A percentile compares a stretch with the other conserved stretches of the same genome.
phyloP scores from a whole-genome alignment of 169 alveolate species.

The Blepharisma undulans region DNA sequence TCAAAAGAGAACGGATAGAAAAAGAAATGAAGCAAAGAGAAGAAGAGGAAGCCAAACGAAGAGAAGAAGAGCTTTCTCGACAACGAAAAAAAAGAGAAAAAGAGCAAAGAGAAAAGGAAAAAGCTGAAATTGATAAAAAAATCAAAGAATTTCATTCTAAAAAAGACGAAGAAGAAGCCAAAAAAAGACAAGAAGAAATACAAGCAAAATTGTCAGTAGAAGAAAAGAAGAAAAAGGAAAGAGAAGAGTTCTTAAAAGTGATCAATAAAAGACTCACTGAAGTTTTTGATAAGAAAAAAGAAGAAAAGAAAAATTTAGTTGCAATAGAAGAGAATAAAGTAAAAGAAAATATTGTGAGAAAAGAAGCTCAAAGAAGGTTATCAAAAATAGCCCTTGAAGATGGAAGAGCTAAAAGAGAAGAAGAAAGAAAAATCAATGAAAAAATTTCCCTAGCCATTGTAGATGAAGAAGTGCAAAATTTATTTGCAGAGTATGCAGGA shows the following conservation, averaged over 20 bases:
- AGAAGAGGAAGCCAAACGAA: not conserved
- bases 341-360: not conserved
- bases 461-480: not conserved
- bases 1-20: not conserved
- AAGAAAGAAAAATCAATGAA: not conserved
- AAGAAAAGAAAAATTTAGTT: not conserved
- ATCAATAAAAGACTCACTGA: not conserved
- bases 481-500: not conserved
- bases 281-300: not conserved
- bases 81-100: not conserved
- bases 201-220: not conserved
- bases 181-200: not conserved
- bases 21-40: not conserved
- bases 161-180: not conserved
- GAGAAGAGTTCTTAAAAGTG: not conserved
- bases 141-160: not conserved
- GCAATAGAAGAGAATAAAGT: not conserved
- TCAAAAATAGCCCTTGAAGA: not conserved
- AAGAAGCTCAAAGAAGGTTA: not conserved
- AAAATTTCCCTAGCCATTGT: not conserved
- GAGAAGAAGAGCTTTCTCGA: not conserved
- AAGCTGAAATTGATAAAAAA: not conserved
- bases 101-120: not conserved
- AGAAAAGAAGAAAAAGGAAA: not conserved
- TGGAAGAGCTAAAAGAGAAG: not conserved